Base-by-base conservation (phyloP, 1,139 yeast species). In the Lodderomyces margitis region DNA sequence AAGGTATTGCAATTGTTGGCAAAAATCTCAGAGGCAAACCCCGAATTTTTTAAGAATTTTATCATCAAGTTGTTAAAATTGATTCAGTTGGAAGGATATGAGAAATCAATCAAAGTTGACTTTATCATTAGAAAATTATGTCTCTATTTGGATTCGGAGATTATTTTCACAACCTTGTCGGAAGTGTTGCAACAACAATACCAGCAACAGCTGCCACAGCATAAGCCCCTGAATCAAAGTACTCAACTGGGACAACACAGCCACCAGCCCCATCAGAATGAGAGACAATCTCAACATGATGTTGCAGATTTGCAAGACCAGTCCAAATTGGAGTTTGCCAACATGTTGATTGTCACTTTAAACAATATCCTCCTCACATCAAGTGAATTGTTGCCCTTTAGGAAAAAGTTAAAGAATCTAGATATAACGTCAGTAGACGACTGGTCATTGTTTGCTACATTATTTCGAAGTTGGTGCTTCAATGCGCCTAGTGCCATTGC, bases 391-490 rank as follows among this genome's bases (percentile, higher is more conserved):
- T 66, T 80, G 0, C 72, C 74, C 1, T 71, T 92, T 51, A 75
- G 98, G 40, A 80, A 78, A 48, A 79, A 86, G 54, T 67, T 92
- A 39, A 80, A 70, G 46, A 67, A 58, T 40, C 59, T 74, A 34
- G 78, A 73, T 41, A 59, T 64, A 3, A 70, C 74, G 42, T 69
- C 68, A 43, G 46, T 64, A 6, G 86, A 82, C 37, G 96, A 89
- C 44, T 81, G 85, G 71, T 63, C 74, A 23, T 70, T 91, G 40
- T 94, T 94, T 60, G 76, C 87, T 14, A 73, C 83, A 0, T 69
- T 94, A 42, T 94, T 92, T 64, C 82, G 79, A 55, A 83, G 95
- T 44, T 94, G 98, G 98, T 83, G 96, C 53, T 86, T 86, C 50
- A 91, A 89, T 58, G 82, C 96, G 0, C 89, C 95, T 0, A 92